Conservation (phyloP, 768 basidiomycete genomes). For the Ramaria rubella region DNA sequence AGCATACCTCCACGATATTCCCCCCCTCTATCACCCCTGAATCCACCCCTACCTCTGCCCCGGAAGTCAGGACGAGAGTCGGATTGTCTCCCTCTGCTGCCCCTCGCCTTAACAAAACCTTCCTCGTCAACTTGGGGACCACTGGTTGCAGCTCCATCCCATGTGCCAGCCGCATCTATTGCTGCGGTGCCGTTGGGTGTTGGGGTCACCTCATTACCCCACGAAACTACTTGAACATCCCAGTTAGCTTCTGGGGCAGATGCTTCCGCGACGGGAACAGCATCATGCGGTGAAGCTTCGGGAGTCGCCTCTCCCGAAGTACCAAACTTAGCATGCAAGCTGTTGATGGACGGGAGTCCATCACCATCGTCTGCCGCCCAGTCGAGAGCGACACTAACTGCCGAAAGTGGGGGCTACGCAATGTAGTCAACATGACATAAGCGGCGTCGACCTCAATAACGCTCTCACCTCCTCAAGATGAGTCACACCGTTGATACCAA, state of each 20-base stretch:
- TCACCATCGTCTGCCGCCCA: slow-evolving; percentile 82
- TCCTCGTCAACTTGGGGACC: slow-evolving; percentile 42
- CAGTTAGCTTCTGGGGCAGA: not conserved
- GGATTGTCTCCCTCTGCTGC: slow-evolving; percentile 31
- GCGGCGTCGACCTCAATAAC: not conserved
- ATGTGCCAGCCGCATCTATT: slow-evolving; percentile 12
- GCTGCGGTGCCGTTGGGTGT: slow-evolving; percentile 6
- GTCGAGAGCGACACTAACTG: slow-evolving; percentile 43
- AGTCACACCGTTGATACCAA: slow-evolving; percentile 12
- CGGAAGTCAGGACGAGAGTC: slow-evolving; percentile 11
- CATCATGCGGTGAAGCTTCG: slow-evolving; percentile 18
- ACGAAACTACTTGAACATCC: no score
- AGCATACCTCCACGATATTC: slow-evolving; percentile 26
- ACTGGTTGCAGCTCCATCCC: slow-evolving; percentile 4
- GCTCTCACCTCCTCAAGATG: slow-evolving; percentile 17
- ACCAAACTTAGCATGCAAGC: slow-evolving; percentile 70
- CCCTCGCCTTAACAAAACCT: slow-evolving; percentile 40
- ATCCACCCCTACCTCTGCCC: slow-evolving; percentile 40
- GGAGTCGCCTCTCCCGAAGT: slow-evolving; percentile 70
- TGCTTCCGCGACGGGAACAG: slow-evolving; percentile 29
- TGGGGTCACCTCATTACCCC: slow-evolving; percentile 18
- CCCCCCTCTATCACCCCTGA: slow-evolving; percentile 23
- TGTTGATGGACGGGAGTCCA: slow-evolving; percentile 70
- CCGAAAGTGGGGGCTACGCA: slow-evolving; percentile 2
- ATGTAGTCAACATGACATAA: not conserved